Evolutionary conservation across 495 filamentous ascomycete species (phyloP).

Genomic region (Neurospora cerealis): DNA sequence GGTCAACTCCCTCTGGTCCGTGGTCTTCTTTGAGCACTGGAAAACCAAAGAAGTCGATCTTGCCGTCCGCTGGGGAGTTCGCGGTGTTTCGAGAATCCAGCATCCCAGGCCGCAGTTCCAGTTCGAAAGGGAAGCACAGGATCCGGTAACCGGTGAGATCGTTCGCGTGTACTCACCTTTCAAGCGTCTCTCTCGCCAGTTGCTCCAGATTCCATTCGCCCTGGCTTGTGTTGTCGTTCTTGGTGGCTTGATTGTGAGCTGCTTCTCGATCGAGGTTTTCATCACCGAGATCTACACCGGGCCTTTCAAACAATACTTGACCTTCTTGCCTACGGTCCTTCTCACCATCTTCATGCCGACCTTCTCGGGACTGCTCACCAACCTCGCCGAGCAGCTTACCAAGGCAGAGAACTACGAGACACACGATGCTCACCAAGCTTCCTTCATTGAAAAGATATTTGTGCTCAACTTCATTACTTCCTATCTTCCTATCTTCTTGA

Average conservation of each 20-base stretch:
- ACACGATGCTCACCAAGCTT: constrained; percentile 59
- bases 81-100: constrained; percentile 75
- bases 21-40: constrained; percentile 94
- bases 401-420: constrained; percentile 92
- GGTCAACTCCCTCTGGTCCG: constrained; percentile 75
- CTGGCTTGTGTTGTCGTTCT: constrained; percentile 57
- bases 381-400: constrained; percentile 68
- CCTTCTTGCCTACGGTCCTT: constrained; percentile 80
- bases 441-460: constrained; percentile 84
- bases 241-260: constrained; percentile 72
- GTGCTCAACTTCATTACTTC: constrained; percentile 97
- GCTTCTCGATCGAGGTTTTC: constrained; percentile 93
- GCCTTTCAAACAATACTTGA: constrained; percentile 72
- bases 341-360: constrained; percentile 74
- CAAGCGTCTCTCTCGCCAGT: constrained; percentile 68
- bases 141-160: constrained; percentile 78
- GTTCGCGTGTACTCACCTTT: constrained; percentile 66
- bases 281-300: constrained; percentile 90
- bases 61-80: constrained; percentile 84
- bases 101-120: constrained; percentile 65
- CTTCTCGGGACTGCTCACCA: constrained; percentile 64
- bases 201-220: constrained; percentile 85
- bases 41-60: constrained; percentile 89
- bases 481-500: constrained; percentile 84
- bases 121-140: constrained; percentile 62